phyloP scores from a whole-genome alignment of 2,329 filamentous ascomycete genomes.

The Aspergillus sp. region DNA sequence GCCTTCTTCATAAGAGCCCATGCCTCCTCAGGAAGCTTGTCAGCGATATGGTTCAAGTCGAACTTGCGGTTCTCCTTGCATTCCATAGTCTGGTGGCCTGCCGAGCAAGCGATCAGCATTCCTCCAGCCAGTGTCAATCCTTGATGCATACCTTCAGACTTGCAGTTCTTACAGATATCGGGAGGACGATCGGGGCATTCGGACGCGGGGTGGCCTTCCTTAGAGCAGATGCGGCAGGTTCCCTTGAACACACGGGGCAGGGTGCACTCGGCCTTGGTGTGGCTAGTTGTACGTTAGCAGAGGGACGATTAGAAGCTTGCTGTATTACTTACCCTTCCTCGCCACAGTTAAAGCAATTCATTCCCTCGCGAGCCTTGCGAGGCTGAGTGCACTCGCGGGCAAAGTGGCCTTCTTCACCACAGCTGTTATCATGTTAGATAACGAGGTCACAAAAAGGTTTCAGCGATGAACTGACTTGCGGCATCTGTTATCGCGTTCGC shows the following conservation, averaged over 20 bases:
- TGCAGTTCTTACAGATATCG: conserved; percentile 53
- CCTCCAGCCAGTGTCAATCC: not conserved
- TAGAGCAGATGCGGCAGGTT: conserved; percentile 50
- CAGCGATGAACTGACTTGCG: conserved; percentile 39
- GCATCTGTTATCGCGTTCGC: conserved; percentile 33
- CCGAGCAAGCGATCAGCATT: not conserved
- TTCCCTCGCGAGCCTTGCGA: conserved; percentile 43
- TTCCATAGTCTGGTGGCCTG: conserved; percentile 50
- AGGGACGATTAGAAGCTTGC: not conserved
- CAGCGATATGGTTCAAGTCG: conserved; percentile 49
- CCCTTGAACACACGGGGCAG: conserved; percentile 54
- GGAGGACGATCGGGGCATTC: conserved; percentile 51
- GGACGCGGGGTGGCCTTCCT: conserved; percentile 51
- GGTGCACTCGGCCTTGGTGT: conserved; percentile 51
- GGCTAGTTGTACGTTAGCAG: conserved; percentile 32
- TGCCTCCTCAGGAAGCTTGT: conserved; percentile 53
- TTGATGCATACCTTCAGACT: conserved; percentile 44
- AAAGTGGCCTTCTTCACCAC: conserved; percentile 43
- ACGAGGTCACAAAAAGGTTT: not conserved
- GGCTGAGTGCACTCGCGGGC: conserved; percentile 50
- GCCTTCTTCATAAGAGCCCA: conserved; percentile 57
- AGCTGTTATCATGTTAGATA: conserved; percentile 32
- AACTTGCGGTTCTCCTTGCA: conserved; percentile 53
- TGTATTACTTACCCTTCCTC: conserved; percentile 43
- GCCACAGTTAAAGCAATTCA: conserved; percentile 49